Percentiles rank a stretch among this genome's conserved stretches.
phyloP scores from a whole-genome alignment of 192 early-diverging fungal genomes.

The Podila verticillata region DNA sequence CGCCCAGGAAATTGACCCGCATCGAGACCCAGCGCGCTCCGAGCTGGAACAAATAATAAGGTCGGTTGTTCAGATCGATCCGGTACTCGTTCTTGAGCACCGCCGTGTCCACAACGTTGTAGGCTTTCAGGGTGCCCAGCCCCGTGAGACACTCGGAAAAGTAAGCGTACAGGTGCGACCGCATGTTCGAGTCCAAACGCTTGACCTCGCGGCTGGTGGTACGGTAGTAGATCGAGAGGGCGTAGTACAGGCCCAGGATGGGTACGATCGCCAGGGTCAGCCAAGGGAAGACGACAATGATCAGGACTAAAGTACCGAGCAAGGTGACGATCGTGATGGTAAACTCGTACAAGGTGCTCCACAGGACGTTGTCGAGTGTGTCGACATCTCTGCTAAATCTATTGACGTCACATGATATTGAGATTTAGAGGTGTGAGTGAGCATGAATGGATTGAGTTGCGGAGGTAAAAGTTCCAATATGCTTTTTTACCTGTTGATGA shows the following conservation, averaged over 20 bases:
- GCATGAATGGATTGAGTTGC: too few species aligned
- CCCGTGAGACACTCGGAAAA: conserved; percentile 83
- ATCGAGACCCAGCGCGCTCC: conserved; percentile 76
- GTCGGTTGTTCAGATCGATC: conserved; percentile 82
- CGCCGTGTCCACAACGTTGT: conserved; percentile 38
- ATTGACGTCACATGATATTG: background rate
- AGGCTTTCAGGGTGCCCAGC: conserved; percentile 84
- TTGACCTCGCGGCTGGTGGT: conserved; percentile 85
- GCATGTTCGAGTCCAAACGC: conserved; percentile 87
- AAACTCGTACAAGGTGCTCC: conserved; percentile 49
- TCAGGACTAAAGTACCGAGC: conserved; percentile 60
- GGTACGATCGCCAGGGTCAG: conserved; percentile 75
- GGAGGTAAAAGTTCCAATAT: conserved; percentile 67
- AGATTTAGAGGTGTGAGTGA: too few species aligned
- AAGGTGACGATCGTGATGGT: conserved; percentile 45
- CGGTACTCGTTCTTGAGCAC: conserved; percentile 67
- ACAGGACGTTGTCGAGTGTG: conserved; percentile 64
- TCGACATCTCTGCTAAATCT: conserved; percentile 82
- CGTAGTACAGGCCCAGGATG: conserved; percentile 78
- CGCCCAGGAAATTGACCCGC: conserved; percentile 77
- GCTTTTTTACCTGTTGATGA: conserved; percentile 77
- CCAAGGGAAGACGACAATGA: conserved; percentile 63
- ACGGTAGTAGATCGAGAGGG: conserved; percentile 78
- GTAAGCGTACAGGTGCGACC: conserved; percentile 83
- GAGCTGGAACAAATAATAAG: conserved; percentile 79